A percentile compares a stretch with the other conserved stretches of the same genome.
phyloP scores from a whole-genome alignment of 345 rosid species.

The Gossypium herbaceum region DNA sequence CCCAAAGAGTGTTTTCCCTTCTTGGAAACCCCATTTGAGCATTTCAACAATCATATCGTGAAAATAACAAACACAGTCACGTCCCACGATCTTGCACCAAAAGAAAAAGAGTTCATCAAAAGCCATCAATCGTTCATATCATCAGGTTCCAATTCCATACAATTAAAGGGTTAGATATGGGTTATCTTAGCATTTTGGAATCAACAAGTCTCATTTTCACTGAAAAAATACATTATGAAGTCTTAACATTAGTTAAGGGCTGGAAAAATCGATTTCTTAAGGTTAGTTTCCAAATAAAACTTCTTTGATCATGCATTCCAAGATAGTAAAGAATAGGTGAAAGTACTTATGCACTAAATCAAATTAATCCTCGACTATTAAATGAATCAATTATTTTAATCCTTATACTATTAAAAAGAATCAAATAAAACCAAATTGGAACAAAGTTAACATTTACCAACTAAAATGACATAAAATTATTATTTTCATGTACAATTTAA shows the following conservation, averaged over 20 bases:
- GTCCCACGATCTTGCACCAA: conserved; percentile 63
- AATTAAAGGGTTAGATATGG: not conserved
- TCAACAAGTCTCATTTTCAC: not conserved
- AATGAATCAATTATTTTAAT: no score
- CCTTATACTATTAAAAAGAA: no score
- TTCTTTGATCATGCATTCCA: not conserved
- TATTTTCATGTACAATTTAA: no score
- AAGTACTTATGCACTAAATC: no score
- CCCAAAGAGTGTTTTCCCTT: conserved; percentile 90
- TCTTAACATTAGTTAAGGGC: not conserved
- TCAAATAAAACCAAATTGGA: no score
- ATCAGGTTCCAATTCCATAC: not conserved
- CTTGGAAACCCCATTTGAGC: conserved; percentile 92
- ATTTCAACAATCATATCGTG: conserved; percentile 95
- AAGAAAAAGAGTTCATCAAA: not conserved
- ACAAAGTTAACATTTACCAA: no score
- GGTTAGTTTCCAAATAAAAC: not conserved
- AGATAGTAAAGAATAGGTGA: not conserved
- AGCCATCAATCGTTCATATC: conserved; percentile 4
- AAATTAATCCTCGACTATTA: no score
- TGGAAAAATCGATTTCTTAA: not conserved
- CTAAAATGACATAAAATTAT: no score
- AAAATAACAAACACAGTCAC: conserved; percentile 77
- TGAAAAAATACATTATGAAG: not conserved
- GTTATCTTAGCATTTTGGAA: not conserved